phyloP scores from a whole-genome alignment of 2,329 filamentous ascomycete genomes.

The Didymella exigua region DNA sequence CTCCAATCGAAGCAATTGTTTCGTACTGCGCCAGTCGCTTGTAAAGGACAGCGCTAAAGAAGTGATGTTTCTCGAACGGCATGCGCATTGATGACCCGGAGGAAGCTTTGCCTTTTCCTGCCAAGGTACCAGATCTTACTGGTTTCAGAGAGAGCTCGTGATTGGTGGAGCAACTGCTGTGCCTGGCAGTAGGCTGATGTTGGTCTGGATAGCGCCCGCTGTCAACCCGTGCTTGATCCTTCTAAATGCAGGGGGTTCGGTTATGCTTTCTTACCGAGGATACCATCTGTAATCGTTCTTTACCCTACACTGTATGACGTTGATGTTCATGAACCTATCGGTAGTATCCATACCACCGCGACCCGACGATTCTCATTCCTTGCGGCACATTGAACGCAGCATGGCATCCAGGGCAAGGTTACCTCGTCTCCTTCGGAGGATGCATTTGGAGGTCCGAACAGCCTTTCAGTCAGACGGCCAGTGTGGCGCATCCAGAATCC shows the following conservation, averaged over 20 bases:
- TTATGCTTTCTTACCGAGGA: background rate
- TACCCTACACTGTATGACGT: background rate
- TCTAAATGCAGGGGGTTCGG: constrained; percentile 28
- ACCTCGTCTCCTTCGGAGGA: background rate
- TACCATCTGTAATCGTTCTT: background rate
- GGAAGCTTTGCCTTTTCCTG: constrained; percentile 21
- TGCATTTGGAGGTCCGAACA: background rate
- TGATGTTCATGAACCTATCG: background rate
- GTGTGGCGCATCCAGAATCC: constrained; percentile 14
- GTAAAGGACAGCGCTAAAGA: constrained; percentile 24
- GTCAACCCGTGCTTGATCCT: constrained; percentile 21
- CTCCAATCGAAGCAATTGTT: constrained; percentile 28
- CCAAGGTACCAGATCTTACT: constrained; percentile 21
- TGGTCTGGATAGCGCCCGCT: constrained; percentile 20
- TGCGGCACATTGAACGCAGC: background rate
- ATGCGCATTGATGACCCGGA: constrained; percentile 27
- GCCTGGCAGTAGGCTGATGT: constrained; percentile 19
- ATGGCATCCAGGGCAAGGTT: background rate
- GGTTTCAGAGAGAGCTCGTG: constrained; percentile 7
- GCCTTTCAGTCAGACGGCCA: background rate
- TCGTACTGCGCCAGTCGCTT: constrained; percentile 35
- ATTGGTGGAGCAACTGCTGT: constrained; percentile 28
- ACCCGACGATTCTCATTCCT: background rate
- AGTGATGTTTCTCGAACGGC: constrained; percentile 27
- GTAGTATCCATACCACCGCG: background rate